phyloP scores from a whole-genome alignment of 768 basidiomycete species.

The Sarcodon sp. region DNA sequence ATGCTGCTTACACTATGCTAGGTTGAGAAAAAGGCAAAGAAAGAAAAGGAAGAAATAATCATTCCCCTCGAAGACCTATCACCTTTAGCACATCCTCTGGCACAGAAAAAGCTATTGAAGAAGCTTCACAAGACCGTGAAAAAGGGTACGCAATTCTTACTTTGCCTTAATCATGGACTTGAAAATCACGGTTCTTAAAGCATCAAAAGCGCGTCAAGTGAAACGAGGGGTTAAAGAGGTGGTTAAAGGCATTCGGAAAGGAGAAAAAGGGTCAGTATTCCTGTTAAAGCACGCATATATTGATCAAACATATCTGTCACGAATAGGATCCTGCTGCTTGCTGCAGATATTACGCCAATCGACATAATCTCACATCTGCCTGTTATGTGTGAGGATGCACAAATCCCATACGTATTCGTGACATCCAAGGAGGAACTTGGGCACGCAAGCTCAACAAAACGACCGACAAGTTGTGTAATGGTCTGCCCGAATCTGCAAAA shows the following conservation, averaged over 20 bases:
- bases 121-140: constrained; percentile 93
- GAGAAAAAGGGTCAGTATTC: constrained; percentile 78
- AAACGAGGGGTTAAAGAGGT: constrained; percentile 99
- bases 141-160: constrained; percentile 41
- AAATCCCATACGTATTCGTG: constrained; percentile 84
- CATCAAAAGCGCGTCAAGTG: constrained; percentile 88
- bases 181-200: constrained; percentile 24
- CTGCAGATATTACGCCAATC: constrained; percentile 94
- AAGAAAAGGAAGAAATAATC: constrained; percentile 49
- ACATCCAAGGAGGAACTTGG: constrained; percentile 93
- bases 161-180: neutral
- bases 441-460: constrained; percentile 90
- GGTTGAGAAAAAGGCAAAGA: constrained; percentile 47
- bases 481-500: constrained; percentile 75
- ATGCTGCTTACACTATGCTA: constrained; percentile 6
- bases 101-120: constrained; percentile 86
- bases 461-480: constrained; percentile 97
- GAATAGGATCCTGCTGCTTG: constrained; percentile 73
- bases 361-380: constrained; percentile 98
- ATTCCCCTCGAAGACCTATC: constrained; percentile 76
- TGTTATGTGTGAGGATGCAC: constrained; percentile 85
- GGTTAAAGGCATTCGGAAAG: constrained; percentile 93
- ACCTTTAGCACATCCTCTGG: constrained; percentile 89
- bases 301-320: neutral
- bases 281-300: neutral